Base-by-base conservation (phyloP, 768 basidiomycete genomes). In the Tulasnella sp. region DNA sequence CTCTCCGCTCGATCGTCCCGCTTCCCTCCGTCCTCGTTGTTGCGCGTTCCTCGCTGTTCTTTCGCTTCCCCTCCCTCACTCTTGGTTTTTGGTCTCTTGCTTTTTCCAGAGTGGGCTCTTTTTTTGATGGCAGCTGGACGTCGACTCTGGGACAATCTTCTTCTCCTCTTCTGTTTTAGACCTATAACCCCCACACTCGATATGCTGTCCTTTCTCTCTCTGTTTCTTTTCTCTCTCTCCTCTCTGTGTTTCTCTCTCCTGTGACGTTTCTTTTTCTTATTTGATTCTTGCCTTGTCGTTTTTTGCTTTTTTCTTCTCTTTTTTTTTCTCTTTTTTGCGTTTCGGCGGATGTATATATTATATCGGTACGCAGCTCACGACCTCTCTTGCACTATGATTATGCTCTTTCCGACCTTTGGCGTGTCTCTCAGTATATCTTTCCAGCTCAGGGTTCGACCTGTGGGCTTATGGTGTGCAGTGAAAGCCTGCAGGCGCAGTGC, bases 201-300 rank as follows among this genome's bases (percentile, higher is more conserved):
- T 64, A 64, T 64, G 60, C 60, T 64, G 60, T 64, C 60, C 60
- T 64, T 28, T 64, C 60, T 64, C 60, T 64, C 28, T 64, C 24
- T 60, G 58, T 60, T 60, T 60, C 28, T 5, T 60, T 60, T 28
- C 18, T 34, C 8, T 34, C 28, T 34, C 50, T 50, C 50, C 8
- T 37, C 34, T 69, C 31, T 69, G 3, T 28, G 28, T 37, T 11
- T 69, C 31, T 69, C 60, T 64, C 28, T 69, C 28, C 64, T 69
- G 64, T 69, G 64, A 69, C 64, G 64, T 69, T 69, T 69, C 64
- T 69, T 69, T 69, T 69, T 54, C 54, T 69, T 69, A 69, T 69
- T 69, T 69, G 64, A 69, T 69, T 54, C 54, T 54, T 54, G 54
- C 22, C 54, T 54, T 54, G 54, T 54, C 54, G 16, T 37, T 69